These are phyloP conservation scores for Dovyalis caffra DNA, from an alignment of 345 rosid genomes.

Conservation along the genomic window DNA sequence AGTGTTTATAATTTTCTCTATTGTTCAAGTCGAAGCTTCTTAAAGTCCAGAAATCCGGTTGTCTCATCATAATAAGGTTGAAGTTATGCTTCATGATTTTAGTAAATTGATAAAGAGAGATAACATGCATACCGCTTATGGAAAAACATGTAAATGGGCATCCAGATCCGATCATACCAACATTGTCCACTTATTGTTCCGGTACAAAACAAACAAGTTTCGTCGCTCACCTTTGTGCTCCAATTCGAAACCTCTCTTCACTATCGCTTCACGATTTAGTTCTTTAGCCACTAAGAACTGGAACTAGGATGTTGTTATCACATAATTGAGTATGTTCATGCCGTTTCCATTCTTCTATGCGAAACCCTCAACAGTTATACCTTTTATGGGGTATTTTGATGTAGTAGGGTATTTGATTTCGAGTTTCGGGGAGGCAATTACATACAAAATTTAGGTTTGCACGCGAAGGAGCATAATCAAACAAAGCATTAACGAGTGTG, in stretches of 20 bases:
- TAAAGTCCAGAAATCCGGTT: too few relatives aligned
- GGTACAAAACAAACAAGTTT: background rate
- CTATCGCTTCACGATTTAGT: background rate
- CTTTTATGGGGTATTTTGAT: background rate
- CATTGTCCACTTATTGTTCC: background rate
- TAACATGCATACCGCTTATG: too few relatives aligned
- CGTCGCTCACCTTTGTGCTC: background rate
- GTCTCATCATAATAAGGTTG: too few relatives aligned
- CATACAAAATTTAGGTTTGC: too few relatives aligned
- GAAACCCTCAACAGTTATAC: background rate
- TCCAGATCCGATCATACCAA: background rate
- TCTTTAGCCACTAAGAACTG: background rate
- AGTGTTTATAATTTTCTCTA: too few relatives aligned
- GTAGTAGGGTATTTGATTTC: background rate
- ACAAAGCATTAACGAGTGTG: too few relatives aligned
- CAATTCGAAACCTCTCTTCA: background rate
- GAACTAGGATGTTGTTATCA: background rate
- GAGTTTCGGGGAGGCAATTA: too few relatives aligned
- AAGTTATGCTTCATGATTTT: too few relatives aligned
- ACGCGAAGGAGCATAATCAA: too few relatives aligned
- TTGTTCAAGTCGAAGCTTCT: too few relatives aligned
- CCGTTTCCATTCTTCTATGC: background rate
- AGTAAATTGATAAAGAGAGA: too few relatives aligned
- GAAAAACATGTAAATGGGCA: background rate
- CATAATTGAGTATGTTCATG: background rate